Evolutionary conservation across 371 early-diverging fungal species (phyloP).

Genomic region (Mucor irregularis): DNA sequence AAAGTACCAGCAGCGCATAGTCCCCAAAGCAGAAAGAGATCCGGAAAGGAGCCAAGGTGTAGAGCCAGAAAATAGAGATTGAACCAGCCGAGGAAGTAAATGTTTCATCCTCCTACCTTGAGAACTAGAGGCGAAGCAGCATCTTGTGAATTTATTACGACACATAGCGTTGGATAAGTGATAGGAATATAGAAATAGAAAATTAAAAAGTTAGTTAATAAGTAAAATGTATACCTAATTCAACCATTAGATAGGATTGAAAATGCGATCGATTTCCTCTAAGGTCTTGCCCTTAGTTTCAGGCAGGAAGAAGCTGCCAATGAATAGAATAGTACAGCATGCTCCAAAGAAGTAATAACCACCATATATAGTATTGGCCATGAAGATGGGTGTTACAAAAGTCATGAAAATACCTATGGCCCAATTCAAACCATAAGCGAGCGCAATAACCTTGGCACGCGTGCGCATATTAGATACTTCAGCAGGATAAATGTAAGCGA

Average conservation of each 20-base stretch:
- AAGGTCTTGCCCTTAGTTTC: slow-evolving; percentile 61
- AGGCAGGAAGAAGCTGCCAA: slow-evolving; percentile 48
- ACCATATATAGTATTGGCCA: slow-evolving; percentile 58
- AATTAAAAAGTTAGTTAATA: not conserved
- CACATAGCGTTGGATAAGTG: too few relatives aligned
- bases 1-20: slow-evolving; percentile 13
- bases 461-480: slow-evolving; percentile 61
- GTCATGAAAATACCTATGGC: slow-evolving; percentile 51
- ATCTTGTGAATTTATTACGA: slow-evolving; percentile 8
- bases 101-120: not conserved
- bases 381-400: slow-evolving; percentile 45
- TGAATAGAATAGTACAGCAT: slow-evolving; percentile 34
- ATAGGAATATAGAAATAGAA: not conserved
- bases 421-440: slow-evolving; percentile 69
- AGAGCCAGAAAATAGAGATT: not conserved
- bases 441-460: slow-evolving; percentile 43
- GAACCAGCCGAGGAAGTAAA: not conserved
- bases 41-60: not conserved
- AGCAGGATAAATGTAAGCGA: slow-evolving; percentile 66
- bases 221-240: not conserved
- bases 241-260: slow-evolving; percentile 32
- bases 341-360: slow-evolving; percentile 61
- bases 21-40: not conserved
- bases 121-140: slow-evolving; percentile 18
- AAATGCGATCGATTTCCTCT: slow-evolving; percentile 61